These are phyloP conservation scores for Borovskyia barvae DNA, from an alignment of 208 protist species.

Conservation along the genomic window DNA sequence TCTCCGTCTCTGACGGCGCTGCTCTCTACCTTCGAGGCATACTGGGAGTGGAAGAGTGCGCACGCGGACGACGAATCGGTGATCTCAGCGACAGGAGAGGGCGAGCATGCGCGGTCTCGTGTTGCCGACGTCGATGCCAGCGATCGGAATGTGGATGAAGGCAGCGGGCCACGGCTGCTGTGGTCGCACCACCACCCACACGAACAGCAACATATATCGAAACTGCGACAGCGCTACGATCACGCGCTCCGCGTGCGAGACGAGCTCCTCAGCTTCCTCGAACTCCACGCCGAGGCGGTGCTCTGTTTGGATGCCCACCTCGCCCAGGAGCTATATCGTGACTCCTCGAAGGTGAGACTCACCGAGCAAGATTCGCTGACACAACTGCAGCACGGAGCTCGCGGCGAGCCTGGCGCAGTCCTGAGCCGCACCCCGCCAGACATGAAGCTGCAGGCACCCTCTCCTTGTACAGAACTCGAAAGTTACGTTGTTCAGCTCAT, in stretches of 20 bases:
- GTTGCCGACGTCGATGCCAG: too few relatives aligned
- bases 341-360: background rate
- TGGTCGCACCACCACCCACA: background rate
- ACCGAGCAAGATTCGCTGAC: background rate
- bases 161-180: too few relatives aligned
- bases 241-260: constrained; percentile 15
- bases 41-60: constrained; percentile 22
- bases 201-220: constrained; percentile 4
- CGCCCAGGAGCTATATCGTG: constrained; percentile 15
- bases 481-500: constrained; percentile 17
- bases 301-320: constrained; percentile 20
- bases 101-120: too few relatives aligned
- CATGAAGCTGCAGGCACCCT: too few relatives aligned
- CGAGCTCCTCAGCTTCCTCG: constrained; percentile 16
- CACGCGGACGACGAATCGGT: background rate
- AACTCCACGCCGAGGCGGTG: constrained; percentile 26
- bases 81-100: background rate
- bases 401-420: too few relatives aligned
- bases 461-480: too few relatives aligned
- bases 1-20: constrained; percentile 11
- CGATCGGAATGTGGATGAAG: too few relatives aligned
- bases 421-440: too few relatives aligned
- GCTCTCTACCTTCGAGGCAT: constrained; percentile 21
- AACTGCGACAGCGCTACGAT: constrained; percentile 27
- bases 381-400: too few relatives aligned